Conservation (phyloP, 768 basidiomycete genomes). For the Russula brevipes region DNA sequence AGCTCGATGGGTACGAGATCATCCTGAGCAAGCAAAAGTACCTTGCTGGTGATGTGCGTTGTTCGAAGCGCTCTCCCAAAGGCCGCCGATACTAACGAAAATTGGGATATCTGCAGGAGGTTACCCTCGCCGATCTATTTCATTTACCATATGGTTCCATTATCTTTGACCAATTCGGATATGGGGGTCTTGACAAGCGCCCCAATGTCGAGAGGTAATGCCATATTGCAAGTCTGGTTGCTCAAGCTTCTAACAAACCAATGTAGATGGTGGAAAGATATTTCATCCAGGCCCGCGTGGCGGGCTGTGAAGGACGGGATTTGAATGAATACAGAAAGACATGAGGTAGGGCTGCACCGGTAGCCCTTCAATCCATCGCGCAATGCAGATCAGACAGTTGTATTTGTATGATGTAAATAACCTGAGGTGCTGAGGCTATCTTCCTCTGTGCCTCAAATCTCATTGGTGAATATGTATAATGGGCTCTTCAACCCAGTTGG, state of each 20-base stretch:
- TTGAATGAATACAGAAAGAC: background rate
- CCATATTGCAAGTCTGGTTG: background rate
- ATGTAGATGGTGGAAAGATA: constrained; percentile 18
- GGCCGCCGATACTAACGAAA: background rate
- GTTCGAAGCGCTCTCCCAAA: too few species aligned
- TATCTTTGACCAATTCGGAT: background rate
- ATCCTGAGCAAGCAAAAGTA: constrained; percentile 19
- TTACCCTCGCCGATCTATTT: constrained; percentile 18
- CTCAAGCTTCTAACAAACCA: background rate
- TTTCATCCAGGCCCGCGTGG: constrained; percentile 12
- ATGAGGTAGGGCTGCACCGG: background rate
- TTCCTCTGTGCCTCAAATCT: too few species aligned
- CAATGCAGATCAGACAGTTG: too few species aligned
- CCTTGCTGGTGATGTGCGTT: constrained; percentile 20
- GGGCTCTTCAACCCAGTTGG: too few species aligned
- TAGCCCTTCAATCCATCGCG: background rate
- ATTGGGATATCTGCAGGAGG: background rate
- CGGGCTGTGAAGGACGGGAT: constrained; percentile 9
- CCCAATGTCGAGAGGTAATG: constrained; percentile 13
- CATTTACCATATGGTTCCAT: constrained; percentile 2
- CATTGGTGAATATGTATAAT: too few species aligned
- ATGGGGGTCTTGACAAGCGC: background rate
- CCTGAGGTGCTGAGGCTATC: too few species aligned
- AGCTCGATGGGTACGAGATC: constrained; percentile 8
- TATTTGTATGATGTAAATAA: background rate